Evolutionary conservation across 2,329 filamentous ascomycete genomes (phyloP).

Genomic region (Ophiosphaerella herpotricha): DNA sequence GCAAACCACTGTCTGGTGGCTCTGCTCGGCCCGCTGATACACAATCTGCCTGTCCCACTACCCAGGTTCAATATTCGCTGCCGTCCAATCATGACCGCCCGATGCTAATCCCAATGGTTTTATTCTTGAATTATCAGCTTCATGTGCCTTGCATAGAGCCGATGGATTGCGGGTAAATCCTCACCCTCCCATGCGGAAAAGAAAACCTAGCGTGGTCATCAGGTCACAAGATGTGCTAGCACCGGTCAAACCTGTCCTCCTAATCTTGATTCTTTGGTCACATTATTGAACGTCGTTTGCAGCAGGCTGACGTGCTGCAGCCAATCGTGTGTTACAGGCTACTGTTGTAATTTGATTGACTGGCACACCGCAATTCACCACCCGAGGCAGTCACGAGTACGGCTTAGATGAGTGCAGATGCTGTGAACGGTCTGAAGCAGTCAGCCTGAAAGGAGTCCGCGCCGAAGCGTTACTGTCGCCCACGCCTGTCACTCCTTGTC

Average conservation of each 20-base stretch:
- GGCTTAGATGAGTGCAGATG: conserved; percentile 26
- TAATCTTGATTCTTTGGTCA: conserved; percentile 16
- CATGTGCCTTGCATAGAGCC: conserved; percentile 40
- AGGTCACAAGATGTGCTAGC: conserved; percentile 39
- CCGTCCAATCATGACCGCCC: conserved; percentile 29
- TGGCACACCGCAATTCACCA: conserved; percentile 39
- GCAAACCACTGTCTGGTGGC: conserved; percentile 8
- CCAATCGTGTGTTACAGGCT: conserved; percentile 30
- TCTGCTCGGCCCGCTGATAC: conserved; percentile 33
- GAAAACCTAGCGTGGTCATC: conserved; percentile 34
- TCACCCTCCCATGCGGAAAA: conserved; percentile 22
- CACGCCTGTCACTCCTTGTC: conserved; percentile 2
- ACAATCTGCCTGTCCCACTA: conserved; percentile 24
- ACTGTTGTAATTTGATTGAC: conserved; percentile 40
- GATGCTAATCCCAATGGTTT: conserved; percentile 12
- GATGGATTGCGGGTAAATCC: conserved; percentile 40
- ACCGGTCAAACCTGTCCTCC: conserved; percentile 32
- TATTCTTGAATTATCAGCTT: conserved; percentile 19
- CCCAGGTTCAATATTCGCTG: conserved; percentile 23
- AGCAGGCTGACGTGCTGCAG: conserved; percentile 27
- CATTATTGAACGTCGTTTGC: conserved; percentile 17
- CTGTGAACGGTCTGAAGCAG: conserved; percentile 18
- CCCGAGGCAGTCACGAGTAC: conserved; percentile 29
- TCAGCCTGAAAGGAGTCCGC: conserved; percentile 11
- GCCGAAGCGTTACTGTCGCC: conserved; percentile 6